phyloP scores from a whole-genome alignment of 2,329 filamentous ascomycete species.

The Stenocarpella maydis region DNA sequence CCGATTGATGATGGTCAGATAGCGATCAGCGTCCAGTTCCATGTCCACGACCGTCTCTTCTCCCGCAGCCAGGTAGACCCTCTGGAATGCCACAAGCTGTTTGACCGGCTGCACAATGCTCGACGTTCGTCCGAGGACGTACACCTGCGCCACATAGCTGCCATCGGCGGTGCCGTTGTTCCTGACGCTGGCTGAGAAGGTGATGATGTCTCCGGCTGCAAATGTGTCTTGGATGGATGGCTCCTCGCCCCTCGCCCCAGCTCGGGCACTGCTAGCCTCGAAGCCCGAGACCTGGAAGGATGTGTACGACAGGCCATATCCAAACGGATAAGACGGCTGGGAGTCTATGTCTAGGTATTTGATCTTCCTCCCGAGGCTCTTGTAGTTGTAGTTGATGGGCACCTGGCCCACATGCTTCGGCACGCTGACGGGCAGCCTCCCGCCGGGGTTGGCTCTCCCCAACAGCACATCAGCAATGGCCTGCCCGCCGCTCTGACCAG shows the following conservation, averaged over 20 bases:
- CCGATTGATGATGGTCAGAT: slow-evolving; percentile 52
- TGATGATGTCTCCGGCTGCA: slow-evolving; percentile 41
- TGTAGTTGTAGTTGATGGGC: slow-evolving; percentile 48
- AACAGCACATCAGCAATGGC: slow-evolving; percentile 48
- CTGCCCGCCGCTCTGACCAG: slow-evolving; percentile 46
- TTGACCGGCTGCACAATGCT: slow-evolving; percentile 51
- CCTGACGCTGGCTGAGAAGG: slow-evolving; percentile 45
- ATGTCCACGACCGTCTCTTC: slow-evolving; percentile 44
- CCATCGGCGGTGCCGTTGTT: slow-evolving; percentile 47
- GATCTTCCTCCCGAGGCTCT: slow-evolving; percentile 41
- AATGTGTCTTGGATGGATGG: background rate
- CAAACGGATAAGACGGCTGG: slow-evolving; percentile 45
- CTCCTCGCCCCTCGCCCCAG: background rate
- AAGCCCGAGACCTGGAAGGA: slow-evolving; percentile 44
- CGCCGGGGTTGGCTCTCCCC: slow-evolving; percentile 45
- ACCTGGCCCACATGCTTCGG: slow-evolving; percentile 47
- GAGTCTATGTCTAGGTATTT: slow-evolving; percentile 45
- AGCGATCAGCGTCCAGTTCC: slow-evolving; percentile 51
- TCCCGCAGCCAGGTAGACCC: slow-evolving; percentile 48
- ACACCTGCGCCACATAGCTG: slow-evolving; percentile 52
- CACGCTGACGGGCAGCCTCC: slow-evolving; percentile 46
- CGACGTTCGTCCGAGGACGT: slow-evolving; percentile 50
- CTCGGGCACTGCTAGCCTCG: background rate
- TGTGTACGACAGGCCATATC: slow-evolving; percentile 47
- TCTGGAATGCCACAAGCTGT: slow-evolving; percentile 53